Conservation (phyloP, 2,329 filamentous ascomycete genomes). For the Pseudogymnoascus sp. region DNA sequence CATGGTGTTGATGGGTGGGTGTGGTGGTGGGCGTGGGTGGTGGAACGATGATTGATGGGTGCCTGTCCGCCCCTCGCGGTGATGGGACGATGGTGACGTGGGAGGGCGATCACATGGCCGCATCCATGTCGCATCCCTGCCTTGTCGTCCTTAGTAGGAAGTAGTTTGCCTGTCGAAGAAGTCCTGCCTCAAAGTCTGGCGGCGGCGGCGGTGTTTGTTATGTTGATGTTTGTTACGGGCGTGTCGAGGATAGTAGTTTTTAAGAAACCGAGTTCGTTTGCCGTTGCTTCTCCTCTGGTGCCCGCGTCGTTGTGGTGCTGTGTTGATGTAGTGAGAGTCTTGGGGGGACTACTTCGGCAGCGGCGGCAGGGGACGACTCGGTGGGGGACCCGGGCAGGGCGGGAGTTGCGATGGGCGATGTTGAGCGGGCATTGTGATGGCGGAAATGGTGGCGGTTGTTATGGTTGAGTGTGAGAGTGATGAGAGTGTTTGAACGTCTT, state of each 20-base stretch:
- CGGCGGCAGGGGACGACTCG: constrained; percentile 55
- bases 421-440: constrained; percentile 45
- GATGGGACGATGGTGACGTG: background rate
- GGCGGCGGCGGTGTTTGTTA: background rate
- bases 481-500: background rate
- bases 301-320: background rate
- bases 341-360: constrained; percentile 44
- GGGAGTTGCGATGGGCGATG: constrained; percentile 54
- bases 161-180: background rate
- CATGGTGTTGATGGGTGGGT: background rate
- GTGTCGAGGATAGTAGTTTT: background rate
- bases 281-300: background rate
- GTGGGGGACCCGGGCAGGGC: constrained; percentile 58
- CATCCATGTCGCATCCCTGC: background rate
- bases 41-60: background rate
- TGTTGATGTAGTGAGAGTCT: background rate
- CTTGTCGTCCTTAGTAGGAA: background rate
- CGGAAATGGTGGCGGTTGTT: background rate
- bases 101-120: background rate
- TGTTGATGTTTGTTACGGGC: background rate
- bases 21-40: background rate
- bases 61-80: background rate
- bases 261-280: background rate
- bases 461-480: background rate
- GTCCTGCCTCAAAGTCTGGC: background rate